Conservation (phyloP, 1,139 yeast species). For the Wickerhamomyces sp. region DNA sequence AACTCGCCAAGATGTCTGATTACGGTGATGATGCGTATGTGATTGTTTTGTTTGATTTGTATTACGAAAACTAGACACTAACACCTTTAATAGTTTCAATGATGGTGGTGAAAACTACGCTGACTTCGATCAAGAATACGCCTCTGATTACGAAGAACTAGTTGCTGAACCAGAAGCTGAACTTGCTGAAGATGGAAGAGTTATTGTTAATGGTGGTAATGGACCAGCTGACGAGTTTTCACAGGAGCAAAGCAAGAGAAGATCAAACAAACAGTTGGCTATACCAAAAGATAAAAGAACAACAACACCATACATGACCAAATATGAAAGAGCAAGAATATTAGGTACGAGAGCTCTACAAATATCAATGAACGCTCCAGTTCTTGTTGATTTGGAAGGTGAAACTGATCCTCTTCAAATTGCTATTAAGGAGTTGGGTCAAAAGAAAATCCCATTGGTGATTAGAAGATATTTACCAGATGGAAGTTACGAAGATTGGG, state of each 20-base stretch:
- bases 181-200: constrained; percentile 70
- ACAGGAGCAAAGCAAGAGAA: constrained; percentile 47
- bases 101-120: constrained; percentile 78
- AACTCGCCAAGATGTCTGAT: constrained; percentile 37
- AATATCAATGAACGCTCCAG: constrained; percentile 97
- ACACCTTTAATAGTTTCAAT: constrained; percentile 42
- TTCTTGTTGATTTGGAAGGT: constrained; percentile 94
- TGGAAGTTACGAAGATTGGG: constrained; percentile 98
- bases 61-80: background rate
- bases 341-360: constrained; percentile 95
- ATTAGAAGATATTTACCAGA: constrained; percentile 96
- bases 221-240: constrained; percentile 47
- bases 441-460: constrained; percentile 90
- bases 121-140: constrained; percentile 76
- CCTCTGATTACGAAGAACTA: constrained; percentile 57
- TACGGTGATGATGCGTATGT: constrained; percentile 43
- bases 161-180: constrained; percentile 48
- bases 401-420: constrained; percentile 99
- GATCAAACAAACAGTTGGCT: constrained; percentile 75
- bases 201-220: constrained; percentile 62
- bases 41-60: constrained; percentile 2
- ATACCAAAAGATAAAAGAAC: constrained; percentile 84
- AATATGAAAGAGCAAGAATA: constrained; percentile 94
- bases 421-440: constrained; percentile 94
- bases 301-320: constrained; percentile 98